Conservation (phyloP, 2,329 filamentous ascomycete species). For the Aspergillus clavatus region DNA sequence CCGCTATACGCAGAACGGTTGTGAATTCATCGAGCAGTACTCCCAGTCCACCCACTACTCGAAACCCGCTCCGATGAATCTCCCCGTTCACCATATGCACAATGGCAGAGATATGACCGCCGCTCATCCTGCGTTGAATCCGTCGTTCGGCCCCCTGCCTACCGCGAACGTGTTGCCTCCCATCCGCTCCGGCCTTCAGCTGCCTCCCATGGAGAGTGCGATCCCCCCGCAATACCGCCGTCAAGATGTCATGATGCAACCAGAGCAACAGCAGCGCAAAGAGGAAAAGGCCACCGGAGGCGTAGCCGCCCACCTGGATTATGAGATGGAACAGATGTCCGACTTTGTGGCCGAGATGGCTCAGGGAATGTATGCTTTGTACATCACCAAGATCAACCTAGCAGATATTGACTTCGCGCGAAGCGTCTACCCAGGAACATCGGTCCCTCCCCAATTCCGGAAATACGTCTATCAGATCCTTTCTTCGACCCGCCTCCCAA, state of each 20-base stretch:
- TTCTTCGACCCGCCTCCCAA: constrained; percentile 82
- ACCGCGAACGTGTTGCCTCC: constrained; percentile 38
- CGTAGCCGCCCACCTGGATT: constrained; percentile 90
- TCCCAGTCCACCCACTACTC: constrained; percentile 40
- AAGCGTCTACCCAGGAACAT: constrained; percentile 59
- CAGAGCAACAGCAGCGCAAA: constrained; percentile 42
- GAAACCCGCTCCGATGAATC: constrained; percentile 33
- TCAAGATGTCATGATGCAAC: constrained; percentile 35
- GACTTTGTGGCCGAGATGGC: constrained; percentile 93
- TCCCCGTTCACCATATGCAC: constrained; percentile 28
- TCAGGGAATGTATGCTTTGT: constrained; percentile 62
- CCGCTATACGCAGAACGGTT: constrained; percentile 41
- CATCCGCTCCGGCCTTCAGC: constrained; percentile 36
- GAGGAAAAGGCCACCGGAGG: constrained; percentile 71
- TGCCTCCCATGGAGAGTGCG: constrained; percentile 40
- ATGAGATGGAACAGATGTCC: constrained; percentile 93
- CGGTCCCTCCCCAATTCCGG: constrained; percentile 68
- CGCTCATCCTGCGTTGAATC: constrained; percentile 22
- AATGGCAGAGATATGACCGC: constrained; percentile 31
- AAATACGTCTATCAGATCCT: constrained; percentile 91
- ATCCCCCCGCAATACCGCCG: constrained; percentile 40
- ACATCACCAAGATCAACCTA: constrained; percentile 52
- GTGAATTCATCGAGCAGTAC: constrained; percentile 45
- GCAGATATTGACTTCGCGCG: constrained; percentile 59
- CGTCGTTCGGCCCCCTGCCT: constrained; percentile 33